phyloP scores from a whole-genome alignment of 108 stramenopile genomes.

The Pseudonitzschia pungens region DNA sequence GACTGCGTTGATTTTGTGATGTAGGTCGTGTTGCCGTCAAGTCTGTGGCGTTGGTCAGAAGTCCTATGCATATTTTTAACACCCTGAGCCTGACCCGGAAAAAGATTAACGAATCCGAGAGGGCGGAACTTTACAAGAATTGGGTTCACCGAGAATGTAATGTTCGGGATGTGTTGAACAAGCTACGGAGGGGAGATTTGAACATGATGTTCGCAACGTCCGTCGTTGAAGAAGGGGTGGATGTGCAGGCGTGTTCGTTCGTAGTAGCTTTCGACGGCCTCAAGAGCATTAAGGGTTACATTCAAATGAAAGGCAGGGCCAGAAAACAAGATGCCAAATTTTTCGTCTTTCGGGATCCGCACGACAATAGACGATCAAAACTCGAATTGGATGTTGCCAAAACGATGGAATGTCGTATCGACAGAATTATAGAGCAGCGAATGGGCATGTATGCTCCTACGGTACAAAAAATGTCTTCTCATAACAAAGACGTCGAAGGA shows the following conservation, averaged over 20 bases:
- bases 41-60: conserved; percentile 41
- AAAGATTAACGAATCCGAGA: conserved; percentile 6
- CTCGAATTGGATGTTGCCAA: conserved; percentile 32
- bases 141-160: conserved; percentile 41
- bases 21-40: conserved; percentile 13
- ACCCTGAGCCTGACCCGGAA: conserved; percentile 27
- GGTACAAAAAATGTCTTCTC: background rate
- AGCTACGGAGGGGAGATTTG: conserved; percentile 43
- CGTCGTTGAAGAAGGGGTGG: conserved; percentile 71
- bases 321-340: conserved; percentile 56
- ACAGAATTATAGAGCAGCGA: conserved; percentile 43
- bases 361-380: background rate
- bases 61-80: conserved; percentile 49
- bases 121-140: conserved; percentile 16
- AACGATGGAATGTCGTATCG: conserved; percentile 35
- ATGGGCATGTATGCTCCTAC: background rate
- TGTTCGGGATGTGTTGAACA: conserved; percentile 39
- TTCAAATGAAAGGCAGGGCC: conserved; percentile 77
- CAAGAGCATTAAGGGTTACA: conserved; percentile 52
- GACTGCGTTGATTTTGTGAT: background rate
- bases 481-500: background rate
- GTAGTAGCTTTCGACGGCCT: conserved; percentile 57
- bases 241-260: conserved; percentile 66
- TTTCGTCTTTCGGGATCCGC: conserved; percentile 46
- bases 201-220: conserved; percentile 69